phyloP scores from a whole-genome alignment of 768 basidiomycete species.

The Lentinula boryana region DNA sequence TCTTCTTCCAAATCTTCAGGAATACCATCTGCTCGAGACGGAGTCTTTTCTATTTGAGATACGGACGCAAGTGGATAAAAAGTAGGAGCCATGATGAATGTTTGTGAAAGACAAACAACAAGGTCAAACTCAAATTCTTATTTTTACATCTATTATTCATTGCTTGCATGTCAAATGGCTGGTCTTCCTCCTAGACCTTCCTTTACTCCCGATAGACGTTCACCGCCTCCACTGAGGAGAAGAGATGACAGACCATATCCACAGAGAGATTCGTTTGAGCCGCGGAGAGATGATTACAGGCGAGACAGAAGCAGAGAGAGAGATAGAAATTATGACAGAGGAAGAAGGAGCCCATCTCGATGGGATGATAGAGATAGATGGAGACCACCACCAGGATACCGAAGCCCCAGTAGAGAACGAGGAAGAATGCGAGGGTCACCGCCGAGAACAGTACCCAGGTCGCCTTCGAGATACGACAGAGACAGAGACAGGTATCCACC shows the following conservation, averaged over 20 bases:
- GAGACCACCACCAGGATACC: neutral
- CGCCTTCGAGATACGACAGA: neutral
- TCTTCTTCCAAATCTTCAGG: constrained; percentile 81
- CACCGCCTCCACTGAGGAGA: neutral
- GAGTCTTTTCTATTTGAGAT: constrained; percentile 70
- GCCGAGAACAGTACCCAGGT: neutral
- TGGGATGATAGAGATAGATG: neutral
- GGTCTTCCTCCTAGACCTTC: constrained; percentile 5
- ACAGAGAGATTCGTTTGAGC: neutral
- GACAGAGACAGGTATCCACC: neutral
- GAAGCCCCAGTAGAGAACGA: neutral
- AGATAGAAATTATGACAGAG: neutral
- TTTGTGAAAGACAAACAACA: neutral
- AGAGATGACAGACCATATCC: neutral
- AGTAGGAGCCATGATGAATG: constrained; percentile 33
- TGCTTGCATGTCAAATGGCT: neutral
- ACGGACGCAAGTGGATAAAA: constrained; percentile 82
- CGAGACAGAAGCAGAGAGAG: constrained; percentile 3
- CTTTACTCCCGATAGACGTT: neutral
- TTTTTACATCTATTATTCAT: neutral
- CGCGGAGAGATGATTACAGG: neutral
- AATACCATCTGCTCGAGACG: constrained; percentile 79
- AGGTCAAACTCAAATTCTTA: no score
- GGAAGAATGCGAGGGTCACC: neutral
- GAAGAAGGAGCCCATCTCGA: neutral